phyloP scores from a whole-genome alignment of 2,329 filamentous ascomycete genomes.

The Elsinoe australis region DNA sequence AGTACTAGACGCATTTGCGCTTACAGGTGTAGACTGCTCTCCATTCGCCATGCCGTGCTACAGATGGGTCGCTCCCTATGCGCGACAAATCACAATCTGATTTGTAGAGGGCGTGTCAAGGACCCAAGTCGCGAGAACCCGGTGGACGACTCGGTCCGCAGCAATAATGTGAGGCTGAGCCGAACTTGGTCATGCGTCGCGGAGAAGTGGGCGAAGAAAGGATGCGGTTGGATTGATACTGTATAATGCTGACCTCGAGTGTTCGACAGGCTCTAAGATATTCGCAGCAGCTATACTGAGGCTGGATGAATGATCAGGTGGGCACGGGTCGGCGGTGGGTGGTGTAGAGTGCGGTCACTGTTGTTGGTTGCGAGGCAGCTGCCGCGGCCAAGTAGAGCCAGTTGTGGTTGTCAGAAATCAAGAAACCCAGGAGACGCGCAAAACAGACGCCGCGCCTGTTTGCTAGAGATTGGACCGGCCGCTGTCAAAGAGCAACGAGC shows the following conservation, averaged over 20 bases:
- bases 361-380: slow-evolving; percentile 10
- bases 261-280: background rate
- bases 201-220: background rate
- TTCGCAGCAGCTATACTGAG: background rate
- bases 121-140: slow-evolving; percentile 2
- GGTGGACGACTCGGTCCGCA: slow-evolving; percentile 16
- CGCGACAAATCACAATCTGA: no score
- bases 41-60: slow-evolving; percentile 30
- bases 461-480: background rate
- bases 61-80: background rate
- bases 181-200: slow-evolving; percentile 15
- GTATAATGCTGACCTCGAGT: no score
- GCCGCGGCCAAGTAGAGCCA: slow-evolving; percentile 9
- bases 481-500: background rate
- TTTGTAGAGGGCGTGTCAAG: no score
- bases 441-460: slow-evolving; percentile 5
- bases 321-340: slow-evolving; percentile 3
- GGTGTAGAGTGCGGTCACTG: slow-evolving; percentile 3
- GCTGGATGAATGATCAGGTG: slow-evolving; percentile 5
- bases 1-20: slow-evolving; percentile 18
- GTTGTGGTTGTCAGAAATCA: slow-evolving; percentile 7
- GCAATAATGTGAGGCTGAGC: slow-evolving; percentile 13
- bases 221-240: slow-evolving; percentile 6
- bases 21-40: slow-evolving; percentile 23
- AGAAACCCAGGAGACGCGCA: slow-evolving; percentile 6